phyloP scores from a whole-genome alignment of 805 yeast species.

The Zygosaccharomyces rouxii region DNA sequence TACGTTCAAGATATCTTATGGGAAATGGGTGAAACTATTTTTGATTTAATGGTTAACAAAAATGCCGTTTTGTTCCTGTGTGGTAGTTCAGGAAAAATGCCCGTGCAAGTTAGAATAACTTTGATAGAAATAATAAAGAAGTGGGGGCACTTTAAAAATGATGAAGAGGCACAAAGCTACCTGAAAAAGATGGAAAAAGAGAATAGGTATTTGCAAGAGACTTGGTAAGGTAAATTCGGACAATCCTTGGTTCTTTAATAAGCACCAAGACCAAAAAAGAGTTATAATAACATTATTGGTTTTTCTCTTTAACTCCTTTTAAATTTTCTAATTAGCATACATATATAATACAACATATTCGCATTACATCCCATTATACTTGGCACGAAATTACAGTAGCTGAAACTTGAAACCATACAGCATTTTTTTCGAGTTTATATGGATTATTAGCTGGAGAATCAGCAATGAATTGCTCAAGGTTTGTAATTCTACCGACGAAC shows the following conservation, averaged over 20 bases:
- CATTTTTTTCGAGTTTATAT: slow-evolving; percentile 56
- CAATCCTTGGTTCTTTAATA: too few relatives aligned
- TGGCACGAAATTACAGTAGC: slow-evolving; percentile 34
- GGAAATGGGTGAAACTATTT: slow-evolving; percentile 45
- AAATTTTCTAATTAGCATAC: background rate
- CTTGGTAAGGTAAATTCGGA: slow-evolving; percentile 53
- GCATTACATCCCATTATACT: background rate
- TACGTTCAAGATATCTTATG: slow-evolving; percentile 79
- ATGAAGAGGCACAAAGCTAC: slow-evolving; percentile 46
- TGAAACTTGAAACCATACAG: slow-evolving; percentile 59
- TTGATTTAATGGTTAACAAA: slow-evolving; percentile 47
- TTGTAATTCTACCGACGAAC: slow-evolving; percentile 67
- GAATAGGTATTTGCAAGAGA: slow-evolving; percentile 77
- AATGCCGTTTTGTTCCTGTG: slow-evolving; percentile 73
- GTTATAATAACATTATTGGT: background rate
- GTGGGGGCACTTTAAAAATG: slow-evolving; percentile 36
- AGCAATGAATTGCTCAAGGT: slow-evolving; percentile 53
- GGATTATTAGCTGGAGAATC: slow-evolving; percentile 52
- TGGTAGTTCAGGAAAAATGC: slow-evolving; percentile 95
- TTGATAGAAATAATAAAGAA: slow-evolving; percentile 57
- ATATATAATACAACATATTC: slow-evolving; percentile 21
- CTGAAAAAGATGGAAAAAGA: slow-evolving; percentile 55
- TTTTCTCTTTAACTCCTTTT: slow-evolving; percentile 6
- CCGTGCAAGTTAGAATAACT: slow-evolving; percentile 79
- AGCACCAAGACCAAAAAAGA: too few relatives aligned